Evolutionary conservation across 2,329 filamentous ascomycete genomes (phyloP).

Genomic region (Pleurostoma richardsiae): DNA sequence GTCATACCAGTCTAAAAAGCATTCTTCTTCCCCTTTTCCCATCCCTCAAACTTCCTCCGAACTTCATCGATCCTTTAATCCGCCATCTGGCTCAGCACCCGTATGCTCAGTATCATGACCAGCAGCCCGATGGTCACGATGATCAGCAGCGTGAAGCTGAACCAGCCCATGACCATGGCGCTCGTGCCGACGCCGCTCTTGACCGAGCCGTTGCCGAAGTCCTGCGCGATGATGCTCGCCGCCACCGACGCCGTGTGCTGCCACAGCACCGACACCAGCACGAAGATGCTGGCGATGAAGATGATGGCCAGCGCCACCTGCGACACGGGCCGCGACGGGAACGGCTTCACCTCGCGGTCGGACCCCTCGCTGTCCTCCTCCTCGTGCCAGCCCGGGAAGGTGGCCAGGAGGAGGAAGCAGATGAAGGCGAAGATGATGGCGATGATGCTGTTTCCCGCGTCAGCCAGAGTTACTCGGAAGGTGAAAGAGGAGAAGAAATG

Average conservation of each 20-base stretch:
- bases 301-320: slow-evolving; percentile 92
- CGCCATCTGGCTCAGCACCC: slow-evolving; percentile 62
- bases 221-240: slow-evolving; percentile 87
- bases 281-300: slow-evolving; percentile 68
- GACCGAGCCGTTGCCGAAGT: slow-evolving; percentile 85
- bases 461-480: slow-evolving; percentile 2
- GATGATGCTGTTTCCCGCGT: slow-evolving; percentile 64
- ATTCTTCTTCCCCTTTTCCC: neutral
- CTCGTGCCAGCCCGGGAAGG: slow-evolving; percentile 97
- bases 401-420: slow-evolving; percentile 89
- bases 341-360: slow-evolving; percentile 87
- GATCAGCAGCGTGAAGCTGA: slow-evolving; percentile 88
- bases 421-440: slow-evolving; percentile 96
- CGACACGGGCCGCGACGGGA: slow-evolving; percentile 86
- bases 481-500: neutral
- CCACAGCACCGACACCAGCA: slow-evolving; percentile 75
- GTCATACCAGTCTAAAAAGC: too few species aligned
- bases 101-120: slow-evolving; percentile 94
- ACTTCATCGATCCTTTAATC: slow-evolving; percentile 16
- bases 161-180: slow-evolving; percentile 97
- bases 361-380: slow-evolving; percentile 76
- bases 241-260: slow-evolving; percentile 96
- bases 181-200: slow-evolving; percentile 84
- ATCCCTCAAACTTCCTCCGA: neutral
- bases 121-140: slow-evolving; percentile 92